Percentiles rank a stretch among this genome's conserved stretches.
These are phyloP conservation scores for Boletus subparvulus DNA, from an alignment of 768 basidiomycete genomes.

Conservation along the genomic window DNA sequence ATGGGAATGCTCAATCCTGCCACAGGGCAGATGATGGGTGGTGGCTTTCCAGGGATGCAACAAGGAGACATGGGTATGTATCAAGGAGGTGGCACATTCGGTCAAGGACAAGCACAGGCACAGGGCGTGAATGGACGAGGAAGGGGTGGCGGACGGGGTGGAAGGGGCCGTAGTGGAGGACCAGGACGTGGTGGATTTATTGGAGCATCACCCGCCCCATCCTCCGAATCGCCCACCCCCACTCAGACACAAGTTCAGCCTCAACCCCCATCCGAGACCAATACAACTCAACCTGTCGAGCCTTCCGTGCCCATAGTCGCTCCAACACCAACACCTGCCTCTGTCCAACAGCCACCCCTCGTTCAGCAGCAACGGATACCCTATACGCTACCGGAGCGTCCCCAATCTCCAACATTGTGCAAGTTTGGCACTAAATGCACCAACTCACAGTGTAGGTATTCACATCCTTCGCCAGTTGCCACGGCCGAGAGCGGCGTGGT, in stretches of 20 bases:
- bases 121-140: constrained; percentile 39
- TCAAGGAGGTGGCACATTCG: constrained; percentile 30
- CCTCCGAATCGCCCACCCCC: constrained; percentile 19
- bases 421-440: constrained; percentile 91
- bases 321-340: constrained; percentile 30
- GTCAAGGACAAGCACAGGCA: constrained; percentile 16
- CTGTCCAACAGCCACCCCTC: constrained; percentile 9
- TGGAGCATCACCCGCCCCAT: constrained; percentile 24
- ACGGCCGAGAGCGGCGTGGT: constrained; percentile 94
- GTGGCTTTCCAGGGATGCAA: constrained; percentile 61
- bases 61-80: constrained; percentile 51
- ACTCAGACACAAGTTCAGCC: constrained; percentile 20
- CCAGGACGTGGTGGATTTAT: constrained; percentile 42
- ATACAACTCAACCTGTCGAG: constrained; percentile 6
- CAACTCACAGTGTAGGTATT: constrained; percentile 85
- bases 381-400: constrained; percentile 70
- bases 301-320: constrained; percentile 21
- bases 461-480: constrained; percentile 96
- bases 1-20: constrained; percentile 74
- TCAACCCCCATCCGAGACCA: constrained; percentile 18
- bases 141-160: constrained; percentile 46
- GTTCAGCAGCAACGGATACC: constrained; percentile 37
- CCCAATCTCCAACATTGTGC: constrained; percentile 88
- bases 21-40: constrained; percentile 55
- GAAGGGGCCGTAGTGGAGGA: constrained; percentile 47